Evolutionary conservation across 2,329 filamentous ascomycete genomes (phyloP), one percentile per base, ranked within the genome.

Genomic region (Clonostachys solani): DNA sequence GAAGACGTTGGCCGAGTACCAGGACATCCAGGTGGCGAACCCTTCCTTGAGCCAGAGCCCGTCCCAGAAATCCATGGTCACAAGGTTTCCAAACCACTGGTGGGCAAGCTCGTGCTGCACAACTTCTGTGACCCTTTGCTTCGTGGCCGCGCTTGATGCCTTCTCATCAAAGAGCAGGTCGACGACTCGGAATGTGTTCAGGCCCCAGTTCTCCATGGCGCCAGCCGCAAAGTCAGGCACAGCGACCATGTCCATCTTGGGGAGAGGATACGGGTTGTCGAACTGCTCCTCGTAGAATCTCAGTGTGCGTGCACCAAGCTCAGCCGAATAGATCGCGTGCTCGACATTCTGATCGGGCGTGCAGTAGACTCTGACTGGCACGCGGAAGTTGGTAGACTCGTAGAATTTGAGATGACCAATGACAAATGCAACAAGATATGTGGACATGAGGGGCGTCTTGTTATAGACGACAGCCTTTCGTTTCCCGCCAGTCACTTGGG

Each of bases 31-130:
- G 9, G 65, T 68, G 33, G 23, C 23, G 9, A 29, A 29, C 9
- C 23, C 90, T 65, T 95, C 90, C 66, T 97, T 97, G 46, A 97
- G 80, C 92, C 92, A 97, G 8, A 97, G 74, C 47, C 92, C 92
- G 67, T 96, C 91, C 92, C 92, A 97, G 78, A 95, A 96, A 66
- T 96, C 91, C 91, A 96, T 96, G 46, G 92, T 96, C 29, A 96
- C 92, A 46, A 96, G 73, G 71, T 97, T 96, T 52, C 92, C 92
- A 61, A 97, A 97, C 92, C 92, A 97, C 69, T 96, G 92, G 69
- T 97, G 92, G 38, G 92, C 92, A 62, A 97, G 76, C 67, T 97
- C 92, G 72, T 97, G 92, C 75, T 96, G 92, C 29, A 97, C 92
- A 38, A 94, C 90, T 67, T 96, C 92, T 45, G 92, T 92, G 47